These are phyloP conservation scores for Cryptococcus wingfieldii DNA, from an alignment of 1,284 basidiomycete species.

Conservation along the genomic window DNA sequence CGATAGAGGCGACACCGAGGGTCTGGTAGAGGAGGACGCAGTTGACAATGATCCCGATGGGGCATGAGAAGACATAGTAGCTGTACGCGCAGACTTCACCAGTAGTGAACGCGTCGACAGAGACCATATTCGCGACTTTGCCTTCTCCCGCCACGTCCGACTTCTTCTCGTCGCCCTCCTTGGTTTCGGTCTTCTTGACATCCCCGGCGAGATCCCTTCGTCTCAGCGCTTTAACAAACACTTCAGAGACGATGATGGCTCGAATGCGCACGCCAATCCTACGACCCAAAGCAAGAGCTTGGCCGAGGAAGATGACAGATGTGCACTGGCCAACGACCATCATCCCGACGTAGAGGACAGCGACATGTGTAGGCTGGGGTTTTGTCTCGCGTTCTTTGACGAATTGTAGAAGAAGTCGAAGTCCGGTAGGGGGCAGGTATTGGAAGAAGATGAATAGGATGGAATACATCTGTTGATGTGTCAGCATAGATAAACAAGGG, in stretches of 20 bases:
- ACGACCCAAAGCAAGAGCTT: constrained; percentile 52
- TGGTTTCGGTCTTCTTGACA: constrained; percentile 26
- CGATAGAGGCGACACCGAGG: constrained; percentile 49
- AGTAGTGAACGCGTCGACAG: constrained; percentile 53
- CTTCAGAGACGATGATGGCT: constrained; percentile 54
- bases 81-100: constrained; percentile 46
- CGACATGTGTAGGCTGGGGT: constrained; percentile 50
- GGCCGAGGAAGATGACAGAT: constrained; percentile 46
- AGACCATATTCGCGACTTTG: constrained; percentile 55
- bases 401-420: constrained; percentile 52
- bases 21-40: constrained; percentile 51
- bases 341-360: constrained; percentile 52
- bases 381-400: constrained; percentile 43
- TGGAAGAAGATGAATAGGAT: constrained; percentile 49
- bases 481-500: neutral
- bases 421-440: constrained; percentile 52
- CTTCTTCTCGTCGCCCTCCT: constrained; percentile 23
- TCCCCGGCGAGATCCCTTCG: constrained; percentile 50
- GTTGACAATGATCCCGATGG: constrained; percentile 51
- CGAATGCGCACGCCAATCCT: constrained; percentile 50
- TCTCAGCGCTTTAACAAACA: constrained; percentile 55
- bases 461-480: constrained; percentile 44
- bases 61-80: constrained; percentile 44
- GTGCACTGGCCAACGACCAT: constrained; percentile 52
- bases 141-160: constrained; percentile 47